Evolutionary conservation across 73 alveolate species (phyloP).

Genomic region (Paramecium octaurelia): DNA sequence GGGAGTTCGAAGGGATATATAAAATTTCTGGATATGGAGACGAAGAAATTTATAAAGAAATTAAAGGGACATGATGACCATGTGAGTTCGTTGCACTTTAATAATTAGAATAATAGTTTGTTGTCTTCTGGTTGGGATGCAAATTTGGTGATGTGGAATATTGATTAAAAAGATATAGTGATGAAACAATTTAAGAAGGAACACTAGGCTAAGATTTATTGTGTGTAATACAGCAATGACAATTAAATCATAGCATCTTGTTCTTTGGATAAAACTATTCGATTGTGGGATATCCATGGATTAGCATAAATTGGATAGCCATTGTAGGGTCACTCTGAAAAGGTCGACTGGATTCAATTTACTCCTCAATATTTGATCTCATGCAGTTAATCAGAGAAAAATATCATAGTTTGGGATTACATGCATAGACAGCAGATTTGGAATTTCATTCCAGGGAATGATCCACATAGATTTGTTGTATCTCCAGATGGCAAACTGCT

Average conservation of each 20-base stretch:
- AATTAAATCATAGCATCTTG: slow-evolving; percentile 5
- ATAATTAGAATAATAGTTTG: not conserved
- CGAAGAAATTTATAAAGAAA: not conserved
- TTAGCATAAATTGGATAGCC: not conserved
- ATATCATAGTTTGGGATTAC: not conserved
- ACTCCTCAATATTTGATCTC: not conserved
- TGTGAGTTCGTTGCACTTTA: not conserved
- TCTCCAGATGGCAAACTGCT: slow-evolving; percentile 27
- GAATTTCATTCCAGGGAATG: slow-evolving; percentile 11
- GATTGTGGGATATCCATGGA: not conserved
- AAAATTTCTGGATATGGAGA: slow-evolving; percentile 7
- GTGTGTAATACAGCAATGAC: not conserved
- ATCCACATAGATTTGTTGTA: not conserved
- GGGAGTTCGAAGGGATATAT: slow-evolving; percentile 5
- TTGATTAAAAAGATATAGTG: not conserved
- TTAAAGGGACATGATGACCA: not conserved
- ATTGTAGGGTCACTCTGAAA: not conserved
- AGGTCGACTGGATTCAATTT: not conserved
- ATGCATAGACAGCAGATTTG: not conserved
- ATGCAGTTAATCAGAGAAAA: not conserved
- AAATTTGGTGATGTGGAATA: not conserved
- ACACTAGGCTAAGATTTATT: slow-evolving; percentile 17
- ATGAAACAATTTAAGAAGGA: not conserved
- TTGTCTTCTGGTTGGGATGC: slow-evolving; percentile 28
- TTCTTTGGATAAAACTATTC: not conserved